These are phyloP conservation scores for Trichosporon sp. DNA, from an alignment of 1,284 basidiomycete genomes.

Conservation along the genomic window DNA sequence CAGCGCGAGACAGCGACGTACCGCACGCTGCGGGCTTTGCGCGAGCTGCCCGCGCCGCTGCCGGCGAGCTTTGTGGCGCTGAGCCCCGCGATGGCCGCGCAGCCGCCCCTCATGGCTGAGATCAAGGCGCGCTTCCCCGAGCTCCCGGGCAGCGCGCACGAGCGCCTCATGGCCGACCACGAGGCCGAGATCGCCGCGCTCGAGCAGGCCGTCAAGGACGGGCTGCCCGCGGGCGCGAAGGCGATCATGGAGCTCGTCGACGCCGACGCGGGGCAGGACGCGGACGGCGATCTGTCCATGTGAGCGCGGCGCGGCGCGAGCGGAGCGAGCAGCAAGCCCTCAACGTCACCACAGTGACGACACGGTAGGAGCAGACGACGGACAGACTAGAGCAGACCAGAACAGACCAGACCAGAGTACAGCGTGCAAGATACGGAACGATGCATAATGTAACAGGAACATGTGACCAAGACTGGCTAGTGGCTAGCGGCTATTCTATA, in stretches of 20 bases:
- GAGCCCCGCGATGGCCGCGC: conserved; percentile 33
- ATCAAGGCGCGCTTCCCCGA: conserved; percentile 44
- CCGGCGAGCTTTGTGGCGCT: conserved; percentile 24
- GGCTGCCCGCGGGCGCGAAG: conserved; percentile 33
- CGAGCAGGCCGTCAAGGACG: conserved; percentile 28
- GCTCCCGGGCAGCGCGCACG: conserved; percentile 31
- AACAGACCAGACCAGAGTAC: too few species aligned
- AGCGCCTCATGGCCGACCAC: conserved; percentile 40
- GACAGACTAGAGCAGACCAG: not conserved
- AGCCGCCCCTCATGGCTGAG: conserved; percentile 33
- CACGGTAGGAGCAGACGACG: not conserved
- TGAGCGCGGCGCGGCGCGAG: not conserved
- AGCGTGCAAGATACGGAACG: not conserved
- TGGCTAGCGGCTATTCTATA: not conserved
- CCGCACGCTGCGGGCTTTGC: conserved; percentile 30
- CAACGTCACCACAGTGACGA: too few species aligned
- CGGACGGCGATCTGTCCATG: conserved; percentile 20
- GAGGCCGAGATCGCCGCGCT: conserved; percentile 39
- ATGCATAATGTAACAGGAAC: conserved; percentile 5
- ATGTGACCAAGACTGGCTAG: too few species aligned
- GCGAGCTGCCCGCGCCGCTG: conserved; percentile 8
- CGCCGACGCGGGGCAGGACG: conserved; percentile 11
- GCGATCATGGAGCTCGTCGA: conserved; percentile 33
- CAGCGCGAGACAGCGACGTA: conserved; percentile 34
- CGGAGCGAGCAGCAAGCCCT: not conserved